Evolutionary conservation across 805 yeast species (phyloP).

Genomic region (Monosporozyma yasuniensis): DNA sequence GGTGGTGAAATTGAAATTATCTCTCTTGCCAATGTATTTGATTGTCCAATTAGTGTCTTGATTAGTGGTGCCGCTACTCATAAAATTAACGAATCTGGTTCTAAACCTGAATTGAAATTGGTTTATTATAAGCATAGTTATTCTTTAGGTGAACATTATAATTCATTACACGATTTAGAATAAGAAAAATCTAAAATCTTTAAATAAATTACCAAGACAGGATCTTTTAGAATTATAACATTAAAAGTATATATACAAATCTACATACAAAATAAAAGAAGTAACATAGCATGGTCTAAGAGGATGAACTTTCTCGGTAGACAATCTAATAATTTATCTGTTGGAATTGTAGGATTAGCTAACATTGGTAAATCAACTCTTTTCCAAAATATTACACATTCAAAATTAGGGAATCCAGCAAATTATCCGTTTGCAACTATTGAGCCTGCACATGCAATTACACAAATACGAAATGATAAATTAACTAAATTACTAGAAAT

Average conservation of each 20-base stretch:
- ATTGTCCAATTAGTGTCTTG: slow-evolving; percentile 66
- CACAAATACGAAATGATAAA: slow-evolving; percentile 58
- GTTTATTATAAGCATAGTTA: slow-evolving; percentile 79
- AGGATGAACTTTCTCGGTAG: slow-evolving; percentile 43
- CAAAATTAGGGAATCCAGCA: slow-evolving; percentile 92
- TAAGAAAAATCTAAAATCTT: background rate
- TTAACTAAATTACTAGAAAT: slow-evolving; percentile 45
- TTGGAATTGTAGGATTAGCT: slow-evolving; percentile 94
- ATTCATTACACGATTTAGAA: slow-evolving; percentile 50
- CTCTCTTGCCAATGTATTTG: slow-evolving; percentile 65
- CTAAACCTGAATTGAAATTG: slow-evolving; percentile 48
- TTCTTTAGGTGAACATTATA: slow-evolving; percentile 93
- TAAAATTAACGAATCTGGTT: slow-evolving; percentile 50
- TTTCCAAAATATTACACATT: slow-evolving; percentile 92
- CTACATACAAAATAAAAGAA: background rate
- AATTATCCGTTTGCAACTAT: slow-evolving; percentile 97
- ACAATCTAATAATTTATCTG: slow-evolving; percentile 57
- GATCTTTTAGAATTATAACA: background rate
- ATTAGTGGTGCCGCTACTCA: slow-evolving; percentile 69
- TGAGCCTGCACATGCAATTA: slow-evolving; percentile 64
- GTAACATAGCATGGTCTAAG: background rate
- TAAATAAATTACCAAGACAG: no score
- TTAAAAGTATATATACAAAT: background rate
- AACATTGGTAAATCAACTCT: slow-evolving; percentile 94
- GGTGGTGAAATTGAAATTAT: slow-evolving; percentile 90